Percentiles rank a stretch among this genome's conserved stretches.
Conservation (phyloP, 495 filamentous ascomycete species). For the Ramalina intermedia region DNA sequence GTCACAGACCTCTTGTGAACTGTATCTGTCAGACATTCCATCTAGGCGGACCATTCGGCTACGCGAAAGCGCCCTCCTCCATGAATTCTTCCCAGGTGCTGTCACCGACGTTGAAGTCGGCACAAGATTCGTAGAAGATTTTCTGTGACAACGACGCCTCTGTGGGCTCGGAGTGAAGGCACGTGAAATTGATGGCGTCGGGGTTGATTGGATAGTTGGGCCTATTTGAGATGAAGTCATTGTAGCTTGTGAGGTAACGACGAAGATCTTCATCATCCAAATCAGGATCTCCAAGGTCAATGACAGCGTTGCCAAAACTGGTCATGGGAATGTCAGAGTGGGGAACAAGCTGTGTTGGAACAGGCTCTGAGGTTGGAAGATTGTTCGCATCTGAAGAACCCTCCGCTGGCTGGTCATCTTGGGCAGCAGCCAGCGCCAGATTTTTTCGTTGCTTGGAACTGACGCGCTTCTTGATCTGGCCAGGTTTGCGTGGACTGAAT, state of each 20-base stretch:
- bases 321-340: not conserved
- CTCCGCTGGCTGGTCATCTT: no score
- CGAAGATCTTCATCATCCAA: not conserved
- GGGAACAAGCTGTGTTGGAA: not conserved
- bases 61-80: no score
- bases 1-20: no score
- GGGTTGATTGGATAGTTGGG: not conserved
- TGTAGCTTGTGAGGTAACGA: not conserved
- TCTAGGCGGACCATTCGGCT: no score
- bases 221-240: not conserved
- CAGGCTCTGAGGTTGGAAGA: not conserved
- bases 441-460: not conserved
- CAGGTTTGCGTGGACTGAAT: conserved; percentile 33
- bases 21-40: no score
- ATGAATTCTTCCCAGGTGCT: not conserved
- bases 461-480: conserved; percentile 30
- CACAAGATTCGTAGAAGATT: not conserved
- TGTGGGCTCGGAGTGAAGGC: not conserved
- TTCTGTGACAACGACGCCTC: not conserved
- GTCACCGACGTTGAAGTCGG: not conserved
- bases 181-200: not conserved
- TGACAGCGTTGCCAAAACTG: conserved; percentile 1
- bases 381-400: not conserved
- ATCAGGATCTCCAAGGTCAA: not conserved
- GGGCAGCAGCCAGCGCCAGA: not conserved